These are phyloP conservation scores for Trichoderma arundinaceum DNA, from an alignment of 2,329 filamentous ascomycete genomes.

Conservation along the genomic window DNA sequence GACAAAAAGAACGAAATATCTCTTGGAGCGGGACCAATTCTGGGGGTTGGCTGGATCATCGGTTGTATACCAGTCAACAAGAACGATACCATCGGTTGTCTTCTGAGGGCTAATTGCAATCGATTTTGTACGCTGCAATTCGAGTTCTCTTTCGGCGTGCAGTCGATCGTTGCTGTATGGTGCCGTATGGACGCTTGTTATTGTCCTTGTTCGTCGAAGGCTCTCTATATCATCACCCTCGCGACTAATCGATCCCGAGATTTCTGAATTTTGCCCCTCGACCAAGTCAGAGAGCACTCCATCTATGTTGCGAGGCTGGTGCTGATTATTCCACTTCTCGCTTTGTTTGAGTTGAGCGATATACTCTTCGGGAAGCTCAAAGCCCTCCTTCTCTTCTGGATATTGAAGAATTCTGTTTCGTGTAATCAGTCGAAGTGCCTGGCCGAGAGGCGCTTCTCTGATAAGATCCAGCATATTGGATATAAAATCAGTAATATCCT, in stretches of 20 bases:
- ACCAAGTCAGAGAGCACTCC: background rate
- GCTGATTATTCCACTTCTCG: background rate
- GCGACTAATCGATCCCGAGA: background rate
- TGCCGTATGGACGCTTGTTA: background rate
- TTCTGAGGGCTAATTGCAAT: constrained; percentile 19
- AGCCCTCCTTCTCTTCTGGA: constrained; percentile 5
- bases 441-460: constrained; percentile 5
- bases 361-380: constrained; percentile 1
- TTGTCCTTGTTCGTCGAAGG: background rate
- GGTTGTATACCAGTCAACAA: constrained; percentile 32
- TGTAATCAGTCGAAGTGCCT: constrained; percentile 4
- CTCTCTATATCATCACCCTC: background rate
- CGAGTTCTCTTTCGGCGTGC: constrained; percentile 7
- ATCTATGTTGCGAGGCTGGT: background rate
- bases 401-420: constrained; percentile 10
- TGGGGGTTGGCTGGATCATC: constrained; percentile 30
- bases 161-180: constrained; percentile 9
- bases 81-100: constrained; percentile 22
- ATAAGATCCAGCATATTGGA: constrained; percentile 2
- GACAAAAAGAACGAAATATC: constrained; percentile 22
- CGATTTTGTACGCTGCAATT: constrained; percentile 11
- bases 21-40: constrained; percentile 26
- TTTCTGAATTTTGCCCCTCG: background rate
- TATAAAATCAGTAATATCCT: too few relatives aligned
- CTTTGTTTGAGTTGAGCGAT: background rate